Evolutionary conservation across 139 green algal species (phyloP), one percentile per base, ranked within the genome.

Genomic region (Volvox africanus): DNA sequence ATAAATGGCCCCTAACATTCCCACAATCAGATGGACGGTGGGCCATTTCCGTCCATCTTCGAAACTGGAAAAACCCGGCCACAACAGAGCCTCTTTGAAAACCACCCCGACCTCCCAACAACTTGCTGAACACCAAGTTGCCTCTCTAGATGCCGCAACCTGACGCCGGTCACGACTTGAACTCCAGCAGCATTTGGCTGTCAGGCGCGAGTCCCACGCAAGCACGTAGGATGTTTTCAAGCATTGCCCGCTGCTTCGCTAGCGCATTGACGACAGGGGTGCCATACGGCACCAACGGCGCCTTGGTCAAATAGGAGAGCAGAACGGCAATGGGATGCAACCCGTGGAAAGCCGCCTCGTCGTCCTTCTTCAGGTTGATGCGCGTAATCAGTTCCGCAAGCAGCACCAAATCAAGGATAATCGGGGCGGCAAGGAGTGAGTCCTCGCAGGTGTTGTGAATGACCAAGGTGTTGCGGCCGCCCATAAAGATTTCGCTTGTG

Each of bases 381-480:
- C 98, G 94, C 1, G 96, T 98, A 55, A 97, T 92, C 30, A 99
- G 94, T 96, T 99, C 98, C 0, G 98, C 96, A n/a, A 99, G 93
- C 61, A 99, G 95, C 69, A 99, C 97, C 68, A 99, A 94, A 93
- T 99, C 98, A 77, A 99, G 94, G 92, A 99, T 99, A 93, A 99
- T 98, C 87, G 98, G 98, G 1, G 98, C 97, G 0, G 98, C 98
- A 55, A 99, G 96, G 78, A 99, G 95, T 2, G 95, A 98, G 95
- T 99, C 98, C 96, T 99, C 98, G 94, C 98, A 99, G 0, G 98
- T 99, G 96, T 99, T 99, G 96, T 99, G 98, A 95, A 99, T 99
- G 61, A 97, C 97, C 71, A 99, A 99, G 24, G 98, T 99, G 95
- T 99, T 99, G 75, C 93, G 96, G 55, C 98, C 98, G 76, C 98